These are phyloP conservation scores for Haplographium delicatum DNA, from an alignment of 495 filamentous ascomycete species.

Conservation along the genomic window DNA sequence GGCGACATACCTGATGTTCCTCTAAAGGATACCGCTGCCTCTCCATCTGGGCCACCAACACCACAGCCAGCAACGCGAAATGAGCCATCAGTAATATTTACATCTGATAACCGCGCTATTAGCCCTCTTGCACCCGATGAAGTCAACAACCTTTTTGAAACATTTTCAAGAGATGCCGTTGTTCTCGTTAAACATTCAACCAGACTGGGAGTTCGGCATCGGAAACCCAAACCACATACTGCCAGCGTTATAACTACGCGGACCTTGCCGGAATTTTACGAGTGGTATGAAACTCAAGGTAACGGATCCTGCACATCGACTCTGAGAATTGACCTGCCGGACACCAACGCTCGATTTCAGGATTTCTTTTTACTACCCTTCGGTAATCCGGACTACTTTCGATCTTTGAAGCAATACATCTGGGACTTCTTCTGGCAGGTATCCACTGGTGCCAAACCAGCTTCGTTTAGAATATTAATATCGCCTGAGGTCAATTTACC, in stretches of 20 bases:
- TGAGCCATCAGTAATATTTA: not conserved
- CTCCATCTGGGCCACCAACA: too few relatives aligned
- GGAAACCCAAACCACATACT: not conserved
- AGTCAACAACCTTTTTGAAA: not conserved
- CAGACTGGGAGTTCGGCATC: too few relatives aligned
- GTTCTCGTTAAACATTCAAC: not conserved
- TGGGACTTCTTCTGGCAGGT: slow-evolving; percentile 2
- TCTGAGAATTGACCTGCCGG: not conserved
- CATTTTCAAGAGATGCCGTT: not conserved
- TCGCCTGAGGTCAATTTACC: too few relatives aligned
- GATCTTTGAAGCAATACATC: not conserved
- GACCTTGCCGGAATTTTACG: not conserved
- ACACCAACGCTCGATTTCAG: not conserved
- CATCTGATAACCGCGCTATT: not conserved
- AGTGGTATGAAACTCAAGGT: not conserved
- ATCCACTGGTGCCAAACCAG: too few relatives aligned
- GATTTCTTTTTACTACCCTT: not conserved
- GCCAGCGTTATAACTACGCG: not conserved
- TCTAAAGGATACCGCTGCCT: too few relatives aligned
- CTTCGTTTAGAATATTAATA: too few relatives aligned
- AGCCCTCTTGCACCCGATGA: not conserved
- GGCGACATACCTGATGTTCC: too few relatives aligned
- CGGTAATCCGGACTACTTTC: not conserved
- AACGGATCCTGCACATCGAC: not conserved
- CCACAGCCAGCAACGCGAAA: too few relatives aligned